Conservation (phyloP, 129 eudicot species). For the Arctium minus region DNA sequence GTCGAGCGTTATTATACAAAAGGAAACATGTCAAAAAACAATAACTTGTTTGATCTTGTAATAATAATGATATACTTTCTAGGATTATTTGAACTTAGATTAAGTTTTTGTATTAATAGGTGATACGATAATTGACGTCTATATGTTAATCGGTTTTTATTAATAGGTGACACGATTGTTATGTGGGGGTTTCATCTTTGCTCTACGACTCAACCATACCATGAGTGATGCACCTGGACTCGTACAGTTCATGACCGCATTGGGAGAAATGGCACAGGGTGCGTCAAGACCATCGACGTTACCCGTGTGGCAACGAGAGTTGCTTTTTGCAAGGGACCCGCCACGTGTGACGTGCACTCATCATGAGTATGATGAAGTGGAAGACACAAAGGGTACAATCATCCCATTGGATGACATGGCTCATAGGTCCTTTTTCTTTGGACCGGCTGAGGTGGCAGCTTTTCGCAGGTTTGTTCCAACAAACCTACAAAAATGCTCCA, state of each 20-base stretch:
- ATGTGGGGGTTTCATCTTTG: constrained; percentile 79
- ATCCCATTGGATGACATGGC: constrained; percentile 66
- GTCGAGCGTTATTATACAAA: background rate
- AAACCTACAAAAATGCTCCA: constrained; percentile 37
- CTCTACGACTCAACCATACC: constrained; percentile 66
- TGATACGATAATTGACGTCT: background rate
- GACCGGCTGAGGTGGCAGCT: constrained; percentile 49
- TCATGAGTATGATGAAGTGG: constrained; percentile 50
- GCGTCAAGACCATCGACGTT: constrained; percentile 36
- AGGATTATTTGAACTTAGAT: background rate
- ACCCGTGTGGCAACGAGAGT: constrained; percentile 69
- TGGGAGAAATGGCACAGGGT: constrained; percentile 69
- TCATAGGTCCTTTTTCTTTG: constrained; percentile 72
- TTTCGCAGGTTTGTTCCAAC: constrained; percentile 46
- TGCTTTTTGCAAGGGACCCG: constrained; percentile 50
- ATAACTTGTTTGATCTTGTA: background rate
- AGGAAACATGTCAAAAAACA: background rate
- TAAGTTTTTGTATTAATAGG: background rate
- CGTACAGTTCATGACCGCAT: constrained; percentile 54
- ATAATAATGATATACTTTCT: background rate
- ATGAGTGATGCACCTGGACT: constrained; percentile 71
- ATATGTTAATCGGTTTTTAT: constrained; percentile 19
- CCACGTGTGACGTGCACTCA: constrained; percentile 55
- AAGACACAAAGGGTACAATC: constrained; percentile 55
- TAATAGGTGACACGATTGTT: constrained; percentile 45